A percentile compares a stretch with the other conserved stretches of the same genome.
Evolutionary conservation across 1,284 basidiomycete species (phyloP).

Genomic region (Trichosporon coremiiforme): DNA sequence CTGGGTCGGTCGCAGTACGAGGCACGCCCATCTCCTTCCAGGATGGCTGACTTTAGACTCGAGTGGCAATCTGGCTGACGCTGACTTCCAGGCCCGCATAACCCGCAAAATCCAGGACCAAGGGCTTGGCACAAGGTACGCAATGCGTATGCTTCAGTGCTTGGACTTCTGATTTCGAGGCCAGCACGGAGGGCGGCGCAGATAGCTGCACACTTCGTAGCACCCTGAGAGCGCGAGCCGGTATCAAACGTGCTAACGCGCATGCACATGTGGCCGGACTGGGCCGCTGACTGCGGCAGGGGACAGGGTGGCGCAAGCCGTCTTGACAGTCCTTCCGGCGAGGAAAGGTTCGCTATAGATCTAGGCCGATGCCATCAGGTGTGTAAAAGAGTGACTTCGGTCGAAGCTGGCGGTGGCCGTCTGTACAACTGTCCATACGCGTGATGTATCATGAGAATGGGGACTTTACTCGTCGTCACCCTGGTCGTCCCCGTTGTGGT

Average conservation of each 20-base stretch:
- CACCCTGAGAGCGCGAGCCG: background rate
- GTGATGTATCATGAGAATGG: background rate
- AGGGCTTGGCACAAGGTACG: background rate
- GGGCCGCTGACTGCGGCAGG: background rate
- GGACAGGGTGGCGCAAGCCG: too few relatives aligned
- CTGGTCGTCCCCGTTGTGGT: background rate
- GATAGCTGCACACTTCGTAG: background rate
- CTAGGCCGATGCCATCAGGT: background rate
- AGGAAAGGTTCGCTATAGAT: background rate
- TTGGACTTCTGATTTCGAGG: background rate
- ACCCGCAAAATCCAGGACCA: background rate
- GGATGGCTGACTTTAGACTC: background rate
- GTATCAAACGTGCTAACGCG: background rate
- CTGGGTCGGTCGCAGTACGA: background rate
- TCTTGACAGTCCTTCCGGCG: background rate
- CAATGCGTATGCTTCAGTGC: background rate
- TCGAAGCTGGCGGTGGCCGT: background rate
- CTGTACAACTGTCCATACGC: background rate
- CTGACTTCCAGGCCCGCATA: background rate
- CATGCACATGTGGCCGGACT: constrained; percentile 3
- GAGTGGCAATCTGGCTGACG: background rate
- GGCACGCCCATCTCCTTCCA: background rate
- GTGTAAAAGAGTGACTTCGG: constrained; percentile 6
- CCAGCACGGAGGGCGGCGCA: background rate
- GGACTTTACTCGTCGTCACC: background rate